These are phyloP conservation scores for Aspergillus costaricaensis DNA, from an alignment of 2,329 filamentous ascomycete species.

Conservation along the genomic window DNA sequence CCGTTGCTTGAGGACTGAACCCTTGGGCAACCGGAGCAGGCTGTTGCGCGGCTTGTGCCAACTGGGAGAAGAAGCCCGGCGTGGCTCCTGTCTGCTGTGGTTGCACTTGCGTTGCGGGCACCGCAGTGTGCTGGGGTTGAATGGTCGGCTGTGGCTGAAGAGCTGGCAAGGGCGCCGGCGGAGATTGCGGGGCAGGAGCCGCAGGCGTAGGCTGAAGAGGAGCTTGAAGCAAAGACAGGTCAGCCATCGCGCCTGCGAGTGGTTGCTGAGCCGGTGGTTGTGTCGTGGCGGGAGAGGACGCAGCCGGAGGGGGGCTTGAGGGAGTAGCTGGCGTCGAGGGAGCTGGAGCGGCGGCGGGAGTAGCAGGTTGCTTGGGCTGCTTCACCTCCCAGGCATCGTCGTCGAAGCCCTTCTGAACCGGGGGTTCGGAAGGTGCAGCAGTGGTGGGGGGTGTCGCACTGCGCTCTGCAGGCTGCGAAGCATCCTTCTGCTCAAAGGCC, in stretches of 20 bases:
- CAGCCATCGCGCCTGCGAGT: slow-evolving; percentile 70
- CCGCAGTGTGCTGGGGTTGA: slow-evolving; percentile 43
- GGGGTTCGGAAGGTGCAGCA: slow-evolving; percentile 51
- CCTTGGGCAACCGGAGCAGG: slow-evolving; percentile 23
- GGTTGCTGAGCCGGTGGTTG: slow-evolving; percentile 30
- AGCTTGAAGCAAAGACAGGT: slow-evolving; percentile 64
- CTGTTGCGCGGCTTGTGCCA: slow-evolving; percentile 34
- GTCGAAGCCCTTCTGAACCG: slow-evolving; percentile 70
- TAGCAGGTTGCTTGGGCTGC: slow-evolving; percentile 63
- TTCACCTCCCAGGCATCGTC: slow-evolving; percentile 98
- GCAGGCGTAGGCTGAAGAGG: slow-evolving; percentile 59
- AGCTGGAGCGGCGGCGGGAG: slow-evolving; percentile 42
- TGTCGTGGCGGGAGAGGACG: slow-evolving; percentile 39
- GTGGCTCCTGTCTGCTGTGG: slow-evolving; percentile 47
- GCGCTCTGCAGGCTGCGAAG: slow-evolving; percentile 43
- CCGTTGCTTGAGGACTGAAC: slow-evolving; percentile 41
- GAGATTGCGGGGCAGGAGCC: slow-evolving; percentile 48
- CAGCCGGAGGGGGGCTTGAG: slow-evolving; percentile 22
- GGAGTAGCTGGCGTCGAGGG: slow-evolving; percentile 31
- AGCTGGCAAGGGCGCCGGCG: slow-evolving; percentile 39
- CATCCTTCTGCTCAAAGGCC: slow-evolving; percentile 70
- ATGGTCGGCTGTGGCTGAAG: slow-evolving; percentile 32
- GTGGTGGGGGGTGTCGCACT: slow-evolving; percentile 53
- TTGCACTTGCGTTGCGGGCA: slow-evolving; percentile 34
- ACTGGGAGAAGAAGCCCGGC: slow-evolving; percentile 54